phyloP scores from a whole-genome alignment of 805 yeast species.

The Metschnikowia chrysomelidarum region DNA sequence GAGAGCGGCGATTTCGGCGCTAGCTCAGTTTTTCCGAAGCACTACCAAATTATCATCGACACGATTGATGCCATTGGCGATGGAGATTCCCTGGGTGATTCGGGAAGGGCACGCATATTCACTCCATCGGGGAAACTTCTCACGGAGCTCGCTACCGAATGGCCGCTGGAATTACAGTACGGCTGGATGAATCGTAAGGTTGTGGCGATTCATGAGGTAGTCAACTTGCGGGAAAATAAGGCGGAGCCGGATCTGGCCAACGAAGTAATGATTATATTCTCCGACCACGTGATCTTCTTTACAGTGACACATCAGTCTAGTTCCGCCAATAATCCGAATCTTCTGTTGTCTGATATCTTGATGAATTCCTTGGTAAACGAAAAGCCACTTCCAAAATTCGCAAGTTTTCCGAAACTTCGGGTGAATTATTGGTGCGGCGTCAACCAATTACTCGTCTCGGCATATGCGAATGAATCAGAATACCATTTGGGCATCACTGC shows the following conservation, averaged over 20 bases:
- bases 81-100: constrained; percentile 33
- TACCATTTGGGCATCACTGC: constrained; percentile 29
- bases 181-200: constrained; percentile 89
- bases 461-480: constrained; percentile 30
- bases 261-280: constrained; percentile 72
- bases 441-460: constrained; percentile 50
- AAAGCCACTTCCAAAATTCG: constrained; percentile 57
- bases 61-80: constrained; percentile 83
- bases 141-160: constrained; percentile 76
- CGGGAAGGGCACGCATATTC: constrained; percentile 49
- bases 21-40: constrained; percentile 30
- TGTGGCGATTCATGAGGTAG: constrained; percentile 62
- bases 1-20: constrained; percentile 21
- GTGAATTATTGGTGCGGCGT: constrained; percentile 71
- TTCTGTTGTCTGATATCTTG: constrained; percentile 67
- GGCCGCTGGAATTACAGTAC: constrained; percentile 85
- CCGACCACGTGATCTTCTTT: constrained; percentile 72
- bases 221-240: constrained; percentile 20
- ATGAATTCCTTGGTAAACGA: constrained; percentile 91
- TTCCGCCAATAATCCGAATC: constrained; percentile 41
- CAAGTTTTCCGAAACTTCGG: constrained; percentile 58
- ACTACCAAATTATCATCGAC: constrained; percentile 52
- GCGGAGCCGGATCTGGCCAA: constrained; percentile 12
- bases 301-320: constrained; percentile 47
- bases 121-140: constrained; percentile 90